Evolutionary conservation across 257 asterid genomes (phyloP).

Genomic region (Oldenlandia corymbosa): DNA sequence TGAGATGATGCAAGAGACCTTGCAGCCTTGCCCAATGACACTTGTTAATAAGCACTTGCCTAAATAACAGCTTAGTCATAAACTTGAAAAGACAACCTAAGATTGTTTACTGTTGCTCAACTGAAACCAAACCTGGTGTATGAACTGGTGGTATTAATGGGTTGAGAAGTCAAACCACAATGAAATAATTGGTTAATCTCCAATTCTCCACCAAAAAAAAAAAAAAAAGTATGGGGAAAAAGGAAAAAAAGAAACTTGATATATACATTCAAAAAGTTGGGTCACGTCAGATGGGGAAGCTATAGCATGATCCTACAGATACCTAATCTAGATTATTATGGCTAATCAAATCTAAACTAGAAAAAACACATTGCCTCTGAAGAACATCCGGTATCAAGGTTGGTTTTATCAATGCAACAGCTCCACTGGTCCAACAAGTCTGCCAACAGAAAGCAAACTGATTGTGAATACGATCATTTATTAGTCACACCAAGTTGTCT

Average conservation of each 20-base stretch:
- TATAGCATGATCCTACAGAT: conserved; percentile 6
- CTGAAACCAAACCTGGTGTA: background rate
- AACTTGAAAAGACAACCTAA: too few species aligned
- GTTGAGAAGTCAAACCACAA: background rate
- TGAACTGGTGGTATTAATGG: too few species aligned
- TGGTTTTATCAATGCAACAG: background rate
- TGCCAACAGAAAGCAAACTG: conserved; percentile 10
- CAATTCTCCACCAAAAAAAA: too few species aligned
- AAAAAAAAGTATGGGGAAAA: background rate
- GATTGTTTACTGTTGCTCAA: too few species aligned
- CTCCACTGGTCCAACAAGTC: conserved; percentile 6
- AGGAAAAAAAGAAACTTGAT: conserved; percentile 1
- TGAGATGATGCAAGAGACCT: too few species aligned
- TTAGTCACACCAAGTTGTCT: background rate
- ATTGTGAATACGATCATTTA: background rate
- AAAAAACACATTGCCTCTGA: background rate
- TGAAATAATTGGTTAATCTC: background rate
- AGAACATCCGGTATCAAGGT: background rate
- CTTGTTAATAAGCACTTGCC: too few species aligned
- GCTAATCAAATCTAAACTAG: background rate
- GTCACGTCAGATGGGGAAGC: background rate
- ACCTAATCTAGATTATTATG: conserved; percentile 7
- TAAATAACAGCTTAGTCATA: too few species aligned
- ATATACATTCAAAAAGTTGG: conserved; percentile 8
- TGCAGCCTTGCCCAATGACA: too few species aligned